phyloP scores from a whole-genome alignment of 2,329 filamentous ascomycete genomes.

The Cladosporium sp. region DNA sequence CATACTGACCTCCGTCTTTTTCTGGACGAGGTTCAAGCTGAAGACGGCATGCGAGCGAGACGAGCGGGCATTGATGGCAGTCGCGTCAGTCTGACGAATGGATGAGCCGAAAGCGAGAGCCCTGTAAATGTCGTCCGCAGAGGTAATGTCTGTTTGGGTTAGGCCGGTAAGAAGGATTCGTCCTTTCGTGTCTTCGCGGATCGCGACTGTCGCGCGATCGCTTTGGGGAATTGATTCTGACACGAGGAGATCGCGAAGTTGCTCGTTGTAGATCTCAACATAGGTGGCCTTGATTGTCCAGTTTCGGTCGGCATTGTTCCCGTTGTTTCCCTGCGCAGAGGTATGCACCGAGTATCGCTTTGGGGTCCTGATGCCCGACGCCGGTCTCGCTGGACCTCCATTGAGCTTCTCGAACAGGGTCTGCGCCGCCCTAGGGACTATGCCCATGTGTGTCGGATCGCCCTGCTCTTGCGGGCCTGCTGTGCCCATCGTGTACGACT shows the following conservation, averaged over 20 bases:
- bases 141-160: slow-evolving; percentile 81
- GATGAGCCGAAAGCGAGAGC: slow-evolving; percentile 88
- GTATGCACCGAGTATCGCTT: slow-evolving; percentile 61
- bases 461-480: slow-evolving; percentile 65
- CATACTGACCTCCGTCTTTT: slow-evolving; percentile 52
- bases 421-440: slow-evolving; percentile 86
- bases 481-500: slow-evolving; percentile 98
- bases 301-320: slow-evolving; percentile 53
- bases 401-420: slow-evolving; percentile 82
- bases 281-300: slow-evolving; percentile 86
- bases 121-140: slow-evolving; percentile 81
- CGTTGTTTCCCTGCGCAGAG: slow-evolving; percentile 37
- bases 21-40: slow-evolving; percentile 86
- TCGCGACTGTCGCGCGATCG: slow-evolving; percentile 76
- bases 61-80: slow-evolving; percentile 94
- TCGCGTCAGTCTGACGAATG: slow-evolving; percentile 94
- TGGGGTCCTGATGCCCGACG: slow-evolving; percentile 71
- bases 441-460: slow-evolving; percentile 53
- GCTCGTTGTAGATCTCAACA: slow-evolving; percentile 88
- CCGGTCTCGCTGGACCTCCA: slow-evolving; percentile 53
- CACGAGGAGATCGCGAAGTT: slow-evolving; percentile 80
- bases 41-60: slow-evolving; percentile 97
- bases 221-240: slow-evolving; percentile 62
- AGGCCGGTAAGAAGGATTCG: slow-evolving; percentile 91
- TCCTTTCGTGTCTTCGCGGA: slow-evolving; percentile 89